Evolutionary conservation across 768 basidiomycete species (phyloP), one percentile per base, ranked within the genome.

Genomic region (Termitomyces sp.): DNA sequence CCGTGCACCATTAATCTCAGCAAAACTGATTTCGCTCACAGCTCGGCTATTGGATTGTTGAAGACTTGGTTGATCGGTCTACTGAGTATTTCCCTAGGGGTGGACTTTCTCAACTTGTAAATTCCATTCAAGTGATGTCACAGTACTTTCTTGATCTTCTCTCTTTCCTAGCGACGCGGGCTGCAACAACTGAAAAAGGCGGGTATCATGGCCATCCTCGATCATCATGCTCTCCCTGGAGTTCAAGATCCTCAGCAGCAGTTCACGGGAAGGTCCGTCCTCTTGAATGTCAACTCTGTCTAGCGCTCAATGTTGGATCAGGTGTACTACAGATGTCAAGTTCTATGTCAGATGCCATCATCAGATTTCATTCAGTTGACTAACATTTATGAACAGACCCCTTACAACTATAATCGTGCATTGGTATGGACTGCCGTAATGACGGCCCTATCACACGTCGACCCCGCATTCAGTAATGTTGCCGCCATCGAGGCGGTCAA

Each of bases 31-130:
- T 1, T 7, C 16, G 15, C 16, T 25, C 35, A 3, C 38, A 90
- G 88, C 80, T 91, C 38, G 89, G 90, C 0, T 92, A 86, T 65
- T 92, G 90, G 90, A 84, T 91, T 44, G 72, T 92, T 7, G 90
- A 92, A 64, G 76, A 74, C 3, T 71, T 92, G 7, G 89, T 91
- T 0, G 64, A 91, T 64, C 76, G 84, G 4, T 60, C 61, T 1
- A 73, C 69, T 2, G 90, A 91, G 64, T 78, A 74, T 43, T 91
- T 78, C 64, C 85, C 88, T 13, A 77, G 81, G 33, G 90, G 90
- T 18, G 90, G 90, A 27, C 75, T 92, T 32, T 52, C 61, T 3
- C 79, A 84, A 47, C 75, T 92, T 33, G 89, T 89, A 56, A 48
- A 79, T 64, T 6, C 7, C 39, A 47, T n/a, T 29, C 31, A n/a